A percentile compares a stretch with the other conserved stretches of the same genome.
phyloP scores from a whole-genome alignment of 164 flowering plant genomes.

The Kalanchoe fedtschenkoi region DNA sequence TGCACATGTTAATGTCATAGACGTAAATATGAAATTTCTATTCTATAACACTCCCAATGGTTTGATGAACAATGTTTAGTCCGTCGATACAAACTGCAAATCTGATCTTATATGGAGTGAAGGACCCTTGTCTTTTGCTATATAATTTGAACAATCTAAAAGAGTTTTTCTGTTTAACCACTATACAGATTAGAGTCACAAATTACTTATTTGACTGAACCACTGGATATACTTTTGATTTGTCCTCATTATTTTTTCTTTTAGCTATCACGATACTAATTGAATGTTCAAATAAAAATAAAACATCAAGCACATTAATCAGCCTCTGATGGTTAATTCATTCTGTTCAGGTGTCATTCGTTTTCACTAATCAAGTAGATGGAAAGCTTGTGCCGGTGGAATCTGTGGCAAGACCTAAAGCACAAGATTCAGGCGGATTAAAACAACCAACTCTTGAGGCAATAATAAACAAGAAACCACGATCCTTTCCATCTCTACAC shows the following conservation, averaged over 20 bases:
- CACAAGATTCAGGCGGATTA: constrained; percentile 16
- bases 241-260: no score
- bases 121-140: no score
- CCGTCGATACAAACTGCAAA: neutral
- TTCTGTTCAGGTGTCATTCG: constrained; percentile 78
- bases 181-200: no score
- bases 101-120: neutral
- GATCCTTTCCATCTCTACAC: constrained; percentile 13
- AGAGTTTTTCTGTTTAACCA: neutral
- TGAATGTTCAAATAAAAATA: neutral
- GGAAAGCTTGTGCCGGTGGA: constrained; percentile 90
- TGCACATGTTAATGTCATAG: neutral
- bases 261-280: neutral
- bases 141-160: neutral
- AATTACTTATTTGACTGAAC: no score
- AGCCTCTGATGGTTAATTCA: neutral
- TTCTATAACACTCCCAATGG: neutral
- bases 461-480: constrained; percentile 11
- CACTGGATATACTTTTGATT: no score
- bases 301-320: neutral
- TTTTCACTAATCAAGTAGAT: constrained; percentile 85
- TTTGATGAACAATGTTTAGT: neutral
- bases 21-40: neutral
- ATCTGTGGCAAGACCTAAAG: constrained; percentile 24
- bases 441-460: constrained; percentile 7